phyloP scores from a whole-genome alignment of 2,329 filamentous ascomycete genomes.

The Aspergillus quadrilineatus region DNA sequence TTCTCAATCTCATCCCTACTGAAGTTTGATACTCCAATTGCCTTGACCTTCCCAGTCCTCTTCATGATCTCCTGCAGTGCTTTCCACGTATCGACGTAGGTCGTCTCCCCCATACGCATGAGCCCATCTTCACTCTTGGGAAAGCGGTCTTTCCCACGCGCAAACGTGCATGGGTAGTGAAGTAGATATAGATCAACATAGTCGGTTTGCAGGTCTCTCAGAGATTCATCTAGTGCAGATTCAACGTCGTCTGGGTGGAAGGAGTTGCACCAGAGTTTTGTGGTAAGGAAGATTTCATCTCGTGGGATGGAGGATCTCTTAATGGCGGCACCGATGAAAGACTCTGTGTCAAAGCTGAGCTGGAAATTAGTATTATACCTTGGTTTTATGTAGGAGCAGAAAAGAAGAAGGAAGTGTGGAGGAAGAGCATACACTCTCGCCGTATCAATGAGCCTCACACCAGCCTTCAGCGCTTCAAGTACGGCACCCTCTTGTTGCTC shows the following conservation, averaged over 20 bases:
- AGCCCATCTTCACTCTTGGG: constrained; percentile 58
- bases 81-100: constrained; percentile 35
- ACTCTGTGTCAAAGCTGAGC: constrained; percentile 50
- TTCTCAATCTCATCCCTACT: constrained; percentile 29
- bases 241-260: constrained; percentile 60
- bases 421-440: constrained; percentile 31
- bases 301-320: constrained; percentile 61
- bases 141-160: constrained; percentile 16
- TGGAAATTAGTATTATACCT: not conserved
- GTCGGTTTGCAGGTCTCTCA: constrained; percentile 59
- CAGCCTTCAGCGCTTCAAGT: constrained; percentile 34
- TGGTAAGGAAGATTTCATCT: constrained; percentile 43
- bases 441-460: constrained; percentile 41
- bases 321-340: constrained; percentile 57
- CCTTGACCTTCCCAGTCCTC: constrained; percentile 27
- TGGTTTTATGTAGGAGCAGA: not conserved
- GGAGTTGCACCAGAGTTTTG: constrained; percentile 61
- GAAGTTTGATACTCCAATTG: constrained; percentile 34
- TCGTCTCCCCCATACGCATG: constrained; percentile 53
- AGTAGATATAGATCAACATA: constrained; percentile 67
- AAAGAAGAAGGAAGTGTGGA: not conserved
- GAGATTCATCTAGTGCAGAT: constrained; percentile 56
- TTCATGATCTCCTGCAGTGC: constrained; percentile 28
- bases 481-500: constrained; percentile 46
- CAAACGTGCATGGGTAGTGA: constrained; percentile 46